Percentiles rank a stretch among this genome's conserved stretches.
Evolutionary conservation across 2,329 filamentous ascomycete species (phyloP).

Genomic region (Byssoonygena ceratinophila): DNA sequence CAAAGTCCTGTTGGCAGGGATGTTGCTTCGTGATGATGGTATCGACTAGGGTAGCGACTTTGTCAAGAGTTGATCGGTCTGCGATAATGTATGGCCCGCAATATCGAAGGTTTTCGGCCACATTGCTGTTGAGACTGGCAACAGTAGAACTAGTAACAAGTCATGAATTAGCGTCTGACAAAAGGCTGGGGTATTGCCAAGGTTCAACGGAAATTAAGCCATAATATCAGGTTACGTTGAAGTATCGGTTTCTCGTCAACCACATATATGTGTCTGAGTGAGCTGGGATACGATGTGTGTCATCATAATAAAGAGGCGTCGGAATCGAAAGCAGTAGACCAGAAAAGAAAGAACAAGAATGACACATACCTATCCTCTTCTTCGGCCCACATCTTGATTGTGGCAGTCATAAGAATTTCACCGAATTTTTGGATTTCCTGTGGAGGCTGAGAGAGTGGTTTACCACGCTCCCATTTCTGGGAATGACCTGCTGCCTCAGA

Average conservation of each 20-base stretch:
- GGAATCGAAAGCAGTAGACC: conserved; percentile 9
- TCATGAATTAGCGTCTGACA: conserved; percentile 34
- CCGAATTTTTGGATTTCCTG: conserved; percentile 73
- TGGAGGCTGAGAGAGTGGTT: conserved; percentile 64
- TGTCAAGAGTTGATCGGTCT: conserved; percentile 60
- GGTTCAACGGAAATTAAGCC: too few relatives aligned
- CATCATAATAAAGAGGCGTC: conserved; percentile 54
- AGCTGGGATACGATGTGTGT: conserved; percentile 95
- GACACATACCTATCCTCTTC: conserved; percentile 82
- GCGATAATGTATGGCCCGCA: conserved; percentile 79
- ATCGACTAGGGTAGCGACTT: conserved; percentile 63
- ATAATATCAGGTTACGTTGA: conserved; percentile 18
- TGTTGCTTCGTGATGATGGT: conserved; percentile 82
- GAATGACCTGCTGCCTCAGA: conserved; percentile 68
- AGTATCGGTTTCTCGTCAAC: conserved; percentile 79
- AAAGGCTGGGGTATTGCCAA: conserved; percentile 15
- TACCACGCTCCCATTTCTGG: conserved; percentile 76
- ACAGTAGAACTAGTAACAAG: conserved; percentile 58
- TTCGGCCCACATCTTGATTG: conserved; percentile 74
- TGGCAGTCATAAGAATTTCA: conserved; percentile 73
- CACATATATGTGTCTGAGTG: conserved; percentile 88
- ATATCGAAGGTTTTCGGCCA: conserved; percentile 79
- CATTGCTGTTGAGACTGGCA: conserved; percentile 88
- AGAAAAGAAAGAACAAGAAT: conserved; percentile 16
- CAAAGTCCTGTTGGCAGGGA: conserved; percentile 83